A percentile compares a stretch with the other conserved stretches of the same genome.
These are phyloP conservation scores for Dacryopinax primogenitus DNA, from an alignment of 768 basidiomycete species.

Conservation along the genomic window DNA sequence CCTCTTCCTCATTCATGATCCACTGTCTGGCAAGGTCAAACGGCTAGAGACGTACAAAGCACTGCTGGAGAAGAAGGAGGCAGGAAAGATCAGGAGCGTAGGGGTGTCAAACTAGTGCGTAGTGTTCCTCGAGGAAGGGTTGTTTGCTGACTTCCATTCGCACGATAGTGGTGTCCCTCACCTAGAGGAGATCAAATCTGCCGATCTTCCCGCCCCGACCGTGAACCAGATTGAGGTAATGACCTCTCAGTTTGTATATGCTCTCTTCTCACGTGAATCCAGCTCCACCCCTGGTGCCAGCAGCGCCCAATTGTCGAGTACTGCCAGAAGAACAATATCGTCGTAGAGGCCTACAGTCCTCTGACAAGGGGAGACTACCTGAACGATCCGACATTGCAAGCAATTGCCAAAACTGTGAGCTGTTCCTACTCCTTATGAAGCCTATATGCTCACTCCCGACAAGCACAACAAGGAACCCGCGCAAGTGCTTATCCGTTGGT, in stretches of 20 bases:
- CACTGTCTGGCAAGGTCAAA: constrained; percentile 45
- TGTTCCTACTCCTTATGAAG: neutral
- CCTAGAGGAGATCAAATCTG: constrained; percentile 55
- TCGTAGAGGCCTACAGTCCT: constrained; percentile 14
- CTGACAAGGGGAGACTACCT: neutral
- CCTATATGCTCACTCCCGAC: neutral
- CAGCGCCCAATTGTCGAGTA: constrained; percentile 17
- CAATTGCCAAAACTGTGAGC: neutral
- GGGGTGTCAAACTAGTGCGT: constrained; percentile 77
- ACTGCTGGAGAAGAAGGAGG: constrained; percentile 40
- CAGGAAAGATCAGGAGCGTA: constrained; percentile 56
- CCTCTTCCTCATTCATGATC: constrained; percentile 67
- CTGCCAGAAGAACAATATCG: constrained; percentile 15
- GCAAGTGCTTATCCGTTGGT: constrained; percentile 82
- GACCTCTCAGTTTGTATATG: neutral
- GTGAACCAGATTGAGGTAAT: constrained; percentile 73
- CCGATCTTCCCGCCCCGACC: constrained; percentile 49
- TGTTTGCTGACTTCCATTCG: neutral
- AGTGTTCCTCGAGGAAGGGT: neutral
- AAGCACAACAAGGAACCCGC: constrained; percentile 52
- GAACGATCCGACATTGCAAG: neutral
- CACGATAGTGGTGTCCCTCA: constrained; percentile 51
- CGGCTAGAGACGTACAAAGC: constrained; percentile 64
- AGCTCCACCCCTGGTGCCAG: constrained; percentile 25
- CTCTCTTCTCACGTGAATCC: neutral